Conservation (phyloP, 2,329 filamentous ascomycete genomes). For the Akanthomyces lecanii region DNA sequence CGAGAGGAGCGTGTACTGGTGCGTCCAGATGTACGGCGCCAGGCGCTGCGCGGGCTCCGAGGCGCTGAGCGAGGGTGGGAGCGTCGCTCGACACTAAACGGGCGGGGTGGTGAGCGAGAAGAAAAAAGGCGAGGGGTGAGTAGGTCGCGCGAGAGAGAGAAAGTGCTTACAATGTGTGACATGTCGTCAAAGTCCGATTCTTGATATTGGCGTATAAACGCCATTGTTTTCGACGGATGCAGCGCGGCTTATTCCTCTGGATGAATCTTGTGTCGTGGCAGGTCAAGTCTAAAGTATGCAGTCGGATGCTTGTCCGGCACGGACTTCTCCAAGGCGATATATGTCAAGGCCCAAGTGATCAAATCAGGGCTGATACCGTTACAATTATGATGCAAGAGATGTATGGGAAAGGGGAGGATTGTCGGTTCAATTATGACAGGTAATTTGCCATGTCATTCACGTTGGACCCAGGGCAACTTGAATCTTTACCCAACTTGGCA, state of each 20-base stretch:
- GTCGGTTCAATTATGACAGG: not conserved
- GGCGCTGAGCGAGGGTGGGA: conserved; percentile 38
- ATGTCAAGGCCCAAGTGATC: no score
- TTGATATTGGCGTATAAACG: conserved; percentile 41
- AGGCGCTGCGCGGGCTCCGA: conserved; percentile 34
- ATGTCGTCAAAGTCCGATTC: conserved; percentile 37
- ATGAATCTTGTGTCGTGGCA: no score
- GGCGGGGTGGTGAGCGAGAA: not conserved
- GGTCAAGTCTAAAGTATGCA: no score
- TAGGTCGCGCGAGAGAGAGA: not conserved
- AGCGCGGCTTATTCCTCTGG: no score
- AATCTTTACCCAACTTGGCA: not conserved
- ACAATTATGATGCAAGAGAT: not conserved
- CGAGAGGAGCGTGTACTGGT: conserved; percentile 45
- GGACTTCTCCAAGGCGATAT: no score
- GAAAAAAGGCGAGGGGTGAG: not conserved
- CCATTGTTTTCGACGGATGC: conserved; percentile 29
- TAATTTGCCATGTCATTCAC: not conserved
- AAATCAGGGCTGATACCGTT: no score
- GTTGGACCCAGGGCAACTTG: not conserved
- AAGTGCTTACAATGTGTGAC: conserved; percentile 36
- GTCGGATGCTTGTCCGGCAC: not conserved
- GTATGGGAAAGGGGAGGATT: no score
- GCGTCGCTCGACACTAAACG: conserved; percentile 43
- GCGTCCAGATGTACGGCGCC: conserved; percentile 48